Evolutionary conservation across 805 yeast species (phyloP).

Genomic region (Nakazawaea ishiwadae): DNA sequence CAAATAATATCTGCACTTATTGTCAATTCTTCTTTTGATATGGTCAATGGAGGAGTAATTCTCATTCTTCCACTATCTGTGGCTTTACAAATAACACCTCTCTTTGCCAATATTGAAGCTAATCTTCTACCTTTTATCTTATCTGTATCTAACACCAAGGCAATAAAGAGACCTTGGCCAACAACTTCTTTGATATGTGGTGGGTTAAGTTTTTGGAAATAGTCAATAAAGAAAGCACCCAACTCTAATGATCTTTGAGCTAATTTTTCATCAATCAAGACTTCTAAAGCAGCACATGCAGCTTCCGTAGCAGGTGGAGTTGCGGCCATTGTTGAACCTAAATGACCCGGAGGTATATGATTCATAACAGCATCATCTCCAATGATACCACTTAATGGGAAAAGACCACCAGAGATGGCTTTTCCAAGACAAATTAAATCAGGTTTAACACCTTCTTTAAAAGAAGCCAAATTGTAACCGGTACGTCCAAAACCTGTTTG

Average conservation of each 20-base stretch:
- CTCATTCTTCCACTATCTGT: conserved; percentile 21
- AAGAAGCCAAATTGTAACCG: conserved; percentile 18
- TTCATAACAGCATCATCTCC: conserved; percentile 21
- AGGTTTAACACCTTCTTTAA: conserved; percentile 20
- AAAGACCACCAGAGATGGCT: conserved; percentile 23
- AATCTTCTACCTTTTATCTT: conserved; percentile 18
- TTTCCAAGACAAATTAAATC: conserved; percentile 25
- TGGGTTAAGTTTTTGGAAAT: conserved; percentile 15
- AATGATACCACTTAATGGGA: conserved; percentile 22
- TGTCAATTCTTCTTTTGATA: conserved; percentile 16
- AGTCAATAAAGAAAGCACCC: conserved; percentile 17
- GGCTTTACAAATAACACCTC: conserved; percentile 20
- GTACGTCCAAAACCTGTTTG: conserved; percentile 26
- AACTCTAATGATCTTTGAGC: conserved; percentile 16
- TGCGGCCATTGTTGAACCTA: conserved; percentile 27
- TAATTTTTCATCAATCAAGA: conserved; percentile 22
- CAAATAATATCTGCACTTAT: conserved; percentile 21
- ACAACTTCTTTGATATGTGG: conserved; percentile 16
- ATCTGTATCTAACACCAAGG: conserved; percentile 18
- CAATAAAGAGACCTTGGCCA: conserved; percentile 22
- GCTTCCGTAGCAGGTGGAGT: conserved; percentile 26
- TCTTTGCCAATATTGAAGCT: conserved; percentile 19
- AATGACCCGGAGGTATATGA: conserved; percentile 18
- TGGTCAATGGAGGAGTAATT: conserved; percentile 24
- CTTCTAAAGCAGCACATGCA: conserved; percentile 24